phyloP scores from a whole-genome alignment of 2,329 filamentous ascomycete species.

The Dothidotthia symphoricarpi region DNA sequence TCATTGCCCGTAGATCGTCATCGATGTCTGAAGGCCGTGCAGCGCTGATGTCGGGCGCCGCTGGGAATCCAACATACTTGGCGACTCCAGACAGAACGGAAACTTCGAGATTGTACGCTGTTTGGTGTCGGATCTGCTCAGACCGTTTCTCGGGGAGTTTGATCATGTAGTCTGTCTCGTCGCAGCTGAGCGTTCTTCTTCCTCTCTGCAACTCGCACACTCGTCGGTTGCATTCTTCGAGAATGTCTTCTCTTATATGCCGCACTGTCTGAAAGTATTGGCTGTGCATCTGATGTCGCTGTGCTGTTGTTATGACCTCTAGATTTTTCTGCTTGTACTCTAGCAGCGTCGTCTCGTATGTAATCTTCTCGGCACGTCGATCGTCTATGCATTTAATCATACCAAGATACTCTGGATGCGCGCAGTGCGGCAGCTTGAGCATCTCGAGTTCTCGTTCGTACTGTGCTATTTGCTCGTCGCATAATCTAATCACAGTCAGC shows the following conservation, averaged over 20 bases:
- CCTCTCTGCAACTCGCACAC: slow-evolving; percentile 94
- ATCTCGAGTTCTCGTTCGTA: slow-evolving; percentile 68
- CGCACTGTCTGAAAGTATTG: slow-evolving; percentile 88
- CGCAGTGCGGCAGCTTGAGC: slow-evolving; percentile 58
- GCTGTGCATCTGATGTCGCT: slow-evolving; percentile 80
- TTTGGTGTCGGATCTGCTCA: slow-evolving; percentile 78
- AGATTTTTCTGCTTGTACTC: slow-evolving; percentile 72
- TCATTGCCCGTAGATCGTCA: slow-evolving; percentile 85
- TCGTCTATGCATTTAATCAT: slow-evolving; percentile 87
- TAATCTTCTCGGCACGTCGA: slow-evolving; percentile 75
- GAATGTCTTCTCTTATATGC: slow-evolving; percentile 74
- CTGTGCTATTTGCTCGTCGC: slow-evolving; percentile 81
- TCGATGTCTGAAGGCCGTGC: slow-evolving; percentile 73
- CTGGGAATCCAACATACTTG: slow-evolving; percentile 94
- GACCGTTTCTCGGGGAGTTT: slow-evolving; percentile 74
- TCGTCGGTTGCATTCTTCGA: slow-evolving; percentile 79
- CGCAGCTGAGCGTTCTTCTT: slow-evolving; percentile 73
- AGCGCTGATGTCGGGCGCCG: slow-evolving; percentile 78
- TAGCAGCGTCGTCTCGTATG: slow-evolving; percentile 70
- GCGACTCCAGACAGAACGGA: slow-evolving; percentile 86
- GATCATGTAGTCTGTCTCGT: slow-evolving; percentile 77
- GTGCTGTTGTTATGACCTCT: slow-evolving; percentile 69
- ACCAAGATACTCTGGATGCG: slow-evolving; percentile 86
- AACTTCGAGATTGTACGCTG: slow-evolving; percentile 92
- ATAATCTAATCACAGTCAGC: slow-evolving; percentile 60